phyloP scores from a whole-genome alignment of 1,284 basidiomycete species.

The Apiotrichum sp. region DNA sequence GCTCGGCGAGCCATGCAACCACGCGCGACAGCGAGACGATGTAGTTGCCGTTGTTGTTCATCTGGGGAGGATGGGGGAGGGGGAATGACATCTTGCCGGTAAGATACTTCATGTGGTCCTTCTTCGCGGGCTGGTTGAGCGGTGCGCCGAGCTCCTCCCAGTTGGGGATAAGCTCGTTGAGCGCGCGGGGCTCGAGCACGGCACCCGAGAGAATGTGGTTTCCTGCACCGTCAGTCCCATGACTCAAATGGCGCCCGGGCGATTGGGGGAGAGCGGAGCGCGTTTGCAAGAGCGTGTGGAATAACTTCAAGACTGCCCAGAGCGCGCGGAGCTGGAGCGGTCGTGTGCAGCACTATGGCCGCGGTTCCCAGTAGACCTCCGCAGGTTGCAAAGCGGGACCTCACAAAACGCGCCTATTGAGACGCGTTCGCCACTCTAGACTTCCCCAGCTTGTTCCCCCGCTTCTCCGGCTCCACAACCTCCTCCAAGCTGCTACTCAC shows the following conservation, averaged over 20 bases:
- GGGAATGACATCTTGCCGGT: constrained; percentile 68
- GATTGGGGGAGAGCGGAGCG: background rate
- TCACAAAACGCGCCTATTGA: too few relatives aligned
- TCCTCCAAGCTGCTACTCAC: constrained; percentile 51
- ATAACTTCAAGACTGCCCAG: too few relatives aligned
- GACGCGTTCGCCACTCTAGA: too few relatives aligned
- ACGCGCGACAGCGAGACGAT: constrained; percentile 85
- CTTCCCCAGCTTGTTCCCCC: too few relatives aligned
- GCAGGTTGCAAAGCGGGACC: background rate
- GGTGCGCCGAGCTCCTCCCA: constrained; percentile 62
- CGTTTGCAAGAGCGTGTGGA: too few relatives aligned
- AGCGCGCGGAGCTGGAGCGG: too few relatives aligned
- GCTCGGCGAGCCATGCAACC: constrained; percentile 79
- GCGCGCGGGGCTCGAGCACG: constrained; percentile 85
- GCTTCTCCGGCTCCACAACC: too few relatives aligned
- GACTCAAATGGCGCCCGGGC: background rate
- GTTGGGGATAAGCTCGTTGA: constrained; percentile 85
- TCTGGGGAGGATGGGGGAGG: constrained; percentile 94
- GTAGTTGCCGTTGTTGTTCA: constrained; percentile 92
- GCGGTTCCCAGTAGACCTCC: background rate
- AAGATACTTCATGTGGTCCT: constrained; percentile 81
- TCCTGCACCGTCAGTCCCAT: constrained; percentile 52
- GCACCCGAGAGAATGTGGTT: constrained; percentile 95
- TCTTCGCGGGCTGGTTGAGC: constrained; percentile 71
- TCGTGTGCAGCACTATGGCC: background rate